Percentiles rank a stretch among this genome's conserved stretches.
Conservation (phyloP, 345 rosid genomes). For the Populus deltoides region DNA sequence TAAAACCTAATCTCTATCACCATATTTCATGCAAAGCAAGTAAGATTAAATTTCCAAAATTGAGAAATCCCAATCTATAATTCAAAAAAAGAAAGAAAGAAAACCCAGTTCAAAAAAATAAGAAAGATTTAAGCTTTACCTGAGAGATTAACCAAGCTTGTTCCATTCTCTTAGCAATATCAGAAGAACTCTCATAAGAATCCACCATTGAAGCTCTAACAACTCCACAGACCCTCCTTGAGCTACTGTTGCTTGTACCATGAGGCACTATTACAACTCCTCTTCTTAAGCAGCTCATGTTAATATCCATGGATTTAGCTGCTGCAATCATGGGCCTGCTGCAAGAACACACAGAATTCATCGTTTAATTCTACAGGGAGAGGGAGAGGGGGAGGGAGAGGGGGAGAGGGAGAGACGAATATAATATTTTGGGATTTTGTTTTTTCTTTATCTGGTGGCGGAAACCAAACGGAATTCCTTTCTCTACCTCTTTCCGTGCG, state of each 20-base stretch:
- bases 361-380: slow-evolving; percentile 14
- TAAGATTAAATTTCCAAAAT: neutral
- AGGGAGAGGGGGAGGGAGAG: no score
- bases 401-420: neutral
- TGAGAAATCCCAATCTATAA: neutral
- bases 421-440: neutral
- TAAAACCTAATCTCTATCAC: neutral
- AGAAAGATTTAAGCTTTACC: slow-evolving; percentile 28
- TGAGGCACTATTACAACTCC: slow-evolving; percentile 21
- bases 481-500: neutral
- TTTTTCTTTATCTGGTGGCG: neutral
- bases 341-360: slow-evolving; percentile 28
- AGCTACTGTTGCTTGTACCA: neutral
- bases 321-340: slow-evolving; percentile 21
- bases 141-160: slow-evolving; percentile 89
- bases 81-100: neutral
- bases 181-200: slow-evolving; percentile 66
- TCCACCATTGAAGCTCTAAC: slow-evolving; percentile 66
- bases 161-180: slow-evolving; percentile 78
- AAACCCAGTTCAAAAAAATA: no score
- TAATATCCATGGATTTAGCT: slow-evolving; percentile 16
- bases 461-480: slow-evolving; percentile 1
- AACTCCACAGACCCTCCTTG: slow-evolving; percentile 16
- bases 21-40: neutral
- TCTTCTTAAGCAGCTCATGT: slow-evolving; percentile 10